Evolutionary conservation across 768 basidiomycete genomes (phyloP).

Genomic region (Suillus alpinus): DNA sequence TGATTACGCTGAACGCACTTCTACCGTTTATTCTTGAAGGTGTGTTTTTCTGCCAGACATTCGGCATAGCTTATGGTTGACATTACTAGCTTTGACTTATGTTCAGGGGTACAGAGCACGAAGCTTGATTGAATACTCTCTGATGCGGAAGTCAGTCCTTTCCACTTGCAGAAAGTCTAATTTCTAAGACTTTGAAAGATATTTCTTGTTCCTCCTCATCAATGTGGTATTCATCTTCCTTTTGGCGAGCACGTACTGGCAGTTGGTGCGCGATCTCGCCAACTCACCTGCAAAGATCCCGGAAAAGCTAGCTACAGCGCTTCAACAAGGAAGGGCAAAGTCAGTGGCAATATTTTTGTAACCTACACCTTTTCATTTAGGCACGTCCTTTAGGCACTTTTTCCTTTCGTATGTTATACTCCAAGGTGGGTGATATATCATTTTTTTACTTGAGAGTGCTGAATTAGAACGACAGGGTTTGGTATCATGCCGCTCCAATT

Average conservation of each 20-base stretch:
- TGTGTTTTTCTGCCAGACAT: conserved; percentile 23
- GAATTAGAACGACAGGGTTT: conserved; percentile 48
- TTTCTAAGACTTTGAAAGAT: conserved; percentile 48
- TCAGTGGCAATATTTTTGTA: conserved; percentile 21
- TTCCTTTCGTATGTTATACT: conserved; percentile 83
- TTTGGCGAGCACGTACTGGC: conserved; percentile 87
- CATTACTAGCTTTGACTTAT: conserved; percentile 63
- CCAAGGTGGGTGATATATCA: conserved; percentile 50
- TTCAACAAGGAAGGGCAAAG: conserved; percentile 77
- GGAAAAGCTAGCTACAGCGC: conserved; percentile 82
- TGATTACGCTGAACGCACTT: conserved; percentile 86
- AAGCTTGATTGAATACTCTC: conserved; percentile 90
- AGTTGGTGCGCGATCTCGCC: conserved; percentile 86
- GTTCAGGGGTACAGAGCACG: conserved; percentile 87
- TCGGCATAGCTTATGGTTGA: background rate
- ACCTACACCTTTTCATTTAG: conserved; percentile 11
- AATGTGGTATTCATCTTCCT: conserved; percentile 96
- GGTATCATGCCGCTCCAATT: conserved; percentile 96
- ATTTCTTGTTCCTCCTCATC: conserved; percentile 87
- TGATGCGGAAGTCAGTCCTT: conserved; percentile 78
- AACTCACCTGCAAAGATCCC: conserved; percentile 93
- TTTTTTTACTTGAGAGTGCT: background rate
- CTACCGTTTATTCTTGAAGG: conserved; percentile 90
- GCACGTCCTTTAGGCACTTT: conserved; percentile 54
- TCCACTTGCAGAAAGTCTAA: background rate